Base-by-base conservation (phyloP, 1,284 basidiomycete genomes). In the Pterula multifida region DNA sequence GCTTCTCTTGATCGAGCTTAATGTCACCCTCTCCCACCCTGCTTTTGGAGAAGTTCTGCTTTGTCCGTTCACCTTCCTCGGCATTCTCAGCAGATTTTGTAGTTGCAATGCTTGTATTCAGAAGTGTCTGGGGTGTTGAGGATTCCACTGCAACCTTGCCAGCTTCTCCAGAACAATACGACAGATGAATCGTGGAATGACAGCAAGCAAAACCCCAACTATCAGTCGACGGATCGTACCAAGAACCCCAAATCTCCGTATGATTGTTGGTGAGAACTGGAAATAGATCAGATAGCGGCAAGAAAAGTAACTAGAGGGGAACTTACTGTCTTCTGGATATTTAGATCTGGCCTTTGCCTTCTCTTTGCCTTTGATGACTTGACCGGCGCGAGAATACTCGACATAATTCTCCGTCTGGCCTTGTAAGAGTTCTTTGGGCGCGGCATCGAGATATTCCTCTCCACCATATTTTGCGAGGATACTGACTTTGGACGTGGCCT, bases 401-500 rank as follows among this genome's bases (percentile, higher is more conserved):
- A 98, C 89, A 57, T 99, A 99, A 55, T 94, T 79, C 66, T 98
- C 96, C 26, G 93, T 95, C 69, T 98, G 95, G 0, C 96, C 96
- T 53, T 83, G 81, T 35, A 92, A 66, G 28, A 99, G 72, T 68
- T 98, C 95, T 60, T 81, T 85, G 6, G 96, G 92, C 6, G 84
- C 81, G 32, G 77, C 78, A 64, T 93, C 83, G 53, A 99, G 75
- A 66, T 96, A 95, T 65, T 96, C 77, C 58, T 87, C 95, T 26
- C 96, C 96, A 49, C 96, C 96, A 57, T 99, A 98, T 66, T 81
- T 89, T 42, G 78, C 81, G 49, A 97, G 71, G 49, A 97, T 91
- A 60, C 86, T 85, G 55, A 81, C 80, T 68, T 95, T 92, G 42
- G 79, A 88, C 36, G 81, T 79, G 58, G 92, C 90, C 64, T 90